These are phyloP conservation scores for Thielaviopsis musarum DNA, from an alignment of 2,329 filamentous ascomycete genomes.

Conservation along the genomic window DNA sequence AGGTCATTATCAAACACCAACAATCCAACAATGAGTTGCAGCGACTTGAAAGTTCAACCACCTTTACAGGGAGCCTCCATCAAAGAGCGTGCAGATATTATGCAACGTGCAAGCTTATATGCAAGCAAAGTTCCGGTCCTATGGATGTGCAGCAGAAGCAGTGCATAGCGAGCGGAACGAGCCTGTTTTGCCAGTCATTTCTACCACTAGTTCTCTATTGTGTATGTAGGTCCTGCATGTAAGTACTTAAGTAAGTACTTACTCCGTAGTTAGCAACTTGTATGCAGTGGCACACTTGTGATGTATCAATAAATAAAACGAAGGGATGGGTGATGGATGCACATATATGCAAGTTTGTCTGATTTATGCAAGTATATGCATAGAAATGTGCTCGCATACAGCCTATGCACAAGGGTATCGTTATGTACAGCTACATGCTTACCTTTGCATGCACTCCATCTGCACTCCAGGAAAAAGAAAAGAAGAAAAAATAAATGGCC, in stretches of 20 bases:
- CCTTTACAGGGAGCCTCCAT: not conserved
- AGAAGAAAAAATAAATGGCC: no score
- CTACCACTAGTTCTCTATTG: no score
- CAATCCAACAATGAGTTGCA: not conserved
- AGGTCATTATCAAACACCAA: no score
- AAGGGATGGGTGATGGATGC: not conserved
- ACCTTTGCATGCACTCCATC: not conserved
- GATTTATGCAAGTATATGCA: not conserved
- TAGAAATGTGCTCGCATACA: not conserved
- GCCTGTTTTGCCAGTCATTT: not conserved
- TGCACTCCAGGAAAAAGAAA: not conserved
- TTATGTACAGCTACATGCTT: not conserved
- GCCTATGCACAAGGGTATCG: not conserved
- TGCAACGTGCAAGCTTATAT: not conserved
- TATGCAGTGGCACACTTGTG: not conserved
- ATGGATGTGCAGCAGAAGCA: not conserved
- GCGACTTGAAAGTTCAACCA: not conserved
- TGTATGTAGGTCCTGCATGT: not conserved
- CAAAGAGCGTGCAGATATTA: not conserved
- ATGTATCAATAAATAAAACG: not conserved
- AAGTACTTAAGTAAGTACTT: not conserved
- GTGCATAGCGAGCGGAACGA: not conserved
- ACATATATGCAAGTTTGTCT: not conserved
- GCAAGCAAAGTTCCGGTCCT: no score
- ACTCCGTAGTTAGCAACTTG: not conserved